Percentiles rank a stretch among this genome's conserved stretches.
These are phyloP conservation scores for Epichloe coenophiala DNA, from an alignment of 2,329 filamentous ascomycete species.

Conservation along the genomic window DNA sequence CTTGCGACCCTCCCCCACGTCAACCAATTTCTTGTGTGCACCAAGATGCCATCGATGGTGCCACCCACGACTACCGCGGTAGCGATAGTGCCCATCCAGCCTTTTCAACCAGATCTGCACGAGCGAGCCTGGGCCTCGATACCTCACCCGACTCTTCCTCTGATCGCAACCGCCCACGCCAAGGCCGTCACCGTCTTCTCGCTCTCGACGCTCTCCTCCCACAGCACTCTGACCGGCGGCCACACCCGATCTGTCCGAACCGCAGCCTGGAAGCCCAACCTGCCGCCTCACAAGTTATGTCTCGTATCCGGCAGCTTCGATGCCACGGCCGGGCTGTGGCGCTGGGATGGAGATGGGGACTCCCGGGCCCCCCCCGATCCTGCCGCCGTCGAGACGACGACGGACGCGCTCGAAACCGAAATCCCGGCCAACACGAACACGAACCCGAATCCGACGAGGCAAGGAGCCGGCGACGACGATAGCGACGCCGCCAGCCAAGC, in stretches of 20 bases:
- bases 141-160: slow-evolving; percentile 74
- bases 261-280: slow-evolving; percentile 73
- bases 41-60: slow-evolving; percentile 2
- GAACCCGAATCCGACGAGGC: background rate
- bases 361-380: slow-evolving; percentile 17
- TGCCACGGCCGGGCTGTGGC: slow-evolving; percentile 77
- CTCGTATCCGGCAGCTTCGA: slow-evolving; percentile 92
- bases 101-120: slow-evolving; percentile 43
- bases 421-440: slow-evolving; percentile 13
- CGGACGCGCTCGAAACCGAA: slow-evolving; percentile 27
- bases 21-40: background rate
- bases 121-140: slow-evolving; percentile 74
- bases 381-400: slow-evolving; percentile 9
- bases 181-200: slow-evolving; percentile 86
- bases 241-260: slow-evolving; percentile 84
- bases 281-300: slow-evolving; percentile 50
- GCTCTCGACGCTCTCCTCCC: slow-evolving; percentile 62
- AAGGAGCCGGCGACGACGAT: slow-evolving; percentile 4
- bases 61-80: background rate
- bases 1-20: no score
- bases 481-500: slow-evolving; percentile 3
- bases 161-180: slow-evolving; percentile 78
- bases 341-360: slow-evolving; percentile 42
- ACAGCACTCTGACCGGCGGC: slow-evolving; percentile 70
- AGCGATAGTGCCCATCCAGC: slow-evolving; percentile 25